phyloP scores from a whole-genome alignment of 345 rosid species.

The Turritis glabra region DNA sequence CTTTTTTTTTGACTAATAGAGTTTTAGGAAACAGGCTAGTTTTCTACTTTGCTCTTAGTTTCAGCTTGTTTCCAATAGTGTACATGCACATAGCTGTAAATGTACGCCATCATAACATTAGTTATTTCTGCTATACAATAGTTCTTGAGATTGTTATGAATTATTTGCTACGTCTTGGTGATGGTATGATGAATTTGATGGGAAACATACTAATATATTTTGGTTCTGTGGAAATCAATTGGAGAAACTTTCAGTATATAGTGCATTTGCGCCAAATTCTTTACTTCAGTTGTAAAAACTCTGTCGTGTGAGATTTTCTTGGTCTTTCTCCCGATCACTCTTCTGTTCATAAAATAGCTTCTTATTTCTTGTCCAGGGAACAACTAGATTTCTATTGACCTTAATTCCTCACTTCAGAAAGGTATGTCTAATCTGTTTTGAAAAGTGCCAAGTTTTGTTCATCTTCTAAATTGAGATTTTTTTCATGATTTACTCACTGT shows the following conservation, averaged over 20 bases:
- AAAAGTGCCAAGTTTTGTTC: background rate
- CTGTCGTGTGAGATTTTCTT: background rate
- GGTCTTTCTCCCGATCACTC: background rate
- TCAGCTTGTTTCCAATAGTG: conserved; percentile 5
- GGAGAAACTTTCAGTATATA: background rate
- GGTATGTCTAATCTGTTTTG: conserved; percentile 44
- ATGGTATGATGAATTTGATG: background rate
- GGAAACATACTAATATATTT: background rate
- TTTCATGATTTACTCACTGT: background rate
- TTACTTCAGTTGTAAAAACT: background rate
- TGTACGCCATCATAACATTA: background rate
- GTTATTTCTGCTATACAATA: too few species aligned
- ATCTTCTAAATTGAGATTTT: background rate
- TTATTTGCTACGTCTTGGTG: background rate
- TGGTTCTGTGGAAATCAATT: background rate
- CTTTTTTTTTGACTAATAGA: background rate
- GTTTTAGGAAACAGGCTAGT: background rate
- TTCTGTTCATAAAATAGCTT: background rate
- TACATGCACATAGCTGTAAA: background rate
- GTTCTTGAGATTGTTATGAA: background rate
- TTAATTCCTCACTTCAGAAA: conserved; percentile 85
- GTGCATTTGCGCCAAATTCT: background rate
- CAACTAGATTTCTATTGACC: conserved; percentile 69
- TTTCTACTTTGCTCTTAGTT: background rate
- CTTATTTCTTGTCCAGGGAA: conserved; percentile 53